Evolutionary conservation across 1,284 basidiomycete genomes (phyloP), one percentile per base, ranked within the genome.

Genomic region (Butyriboletus regius): DNA sequence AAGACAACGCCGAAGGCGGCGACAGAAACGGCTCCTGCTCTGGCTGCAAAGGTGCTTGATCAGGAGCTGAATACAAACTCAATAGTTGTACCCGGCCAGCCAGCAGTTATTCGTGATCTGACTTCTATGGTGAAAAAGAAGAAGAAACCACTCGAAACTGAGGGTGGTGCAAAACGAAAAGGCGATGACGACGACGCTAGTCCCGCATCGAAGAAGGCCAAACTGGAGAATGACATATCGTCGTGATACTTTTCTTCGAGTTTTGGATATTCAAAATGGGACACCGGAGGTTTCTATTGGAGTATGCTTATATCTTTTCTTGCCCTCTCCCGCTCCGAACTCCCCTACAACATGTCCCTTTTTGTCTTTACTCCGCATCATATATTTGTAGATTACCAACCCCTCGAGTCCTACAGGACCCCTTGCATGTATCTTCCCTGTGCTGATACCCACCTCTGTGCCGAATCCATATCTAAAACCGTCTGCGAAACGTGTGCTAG

Each of bases 391-490:
- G 54, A 86, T 95, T 41, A 93, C 88, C 55, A 97, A 73, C 1
- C 96, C 96, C 57, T 98, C 93, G 46, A 98, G 73, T 0, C 96
- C 96, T 1, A 98, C 96, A 0, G 96, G 96, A 2, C 96, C 96
- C 28, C 96, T 76, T 3, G 96, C 95, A 63, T 99, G 96, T 48
- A 96, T 97, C 61, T 91, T 85, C 2, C 93, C 93, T 0, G 96
- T 99, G 64, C 86, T 89, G 64, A 99, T 97, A 9, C 96, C 96
- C 1, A 99, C 95, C 70, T 98, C 96, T 2, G 96, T 95, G 1
- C 96, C 96, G 57, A 97, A 91, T 0, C 96, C 96, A 68, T 93
- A 99, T 49, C 96, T 73, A 70, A 95, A 98, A 1, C 96, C 96
- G 68, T 99, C 96, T 0, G 94, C 88, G 63, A 99, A 98, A 41